Evolutionary conservation across 805 yeast species (phyloP).

Genomic region (Metschnikowia arizonensis): DNA sequence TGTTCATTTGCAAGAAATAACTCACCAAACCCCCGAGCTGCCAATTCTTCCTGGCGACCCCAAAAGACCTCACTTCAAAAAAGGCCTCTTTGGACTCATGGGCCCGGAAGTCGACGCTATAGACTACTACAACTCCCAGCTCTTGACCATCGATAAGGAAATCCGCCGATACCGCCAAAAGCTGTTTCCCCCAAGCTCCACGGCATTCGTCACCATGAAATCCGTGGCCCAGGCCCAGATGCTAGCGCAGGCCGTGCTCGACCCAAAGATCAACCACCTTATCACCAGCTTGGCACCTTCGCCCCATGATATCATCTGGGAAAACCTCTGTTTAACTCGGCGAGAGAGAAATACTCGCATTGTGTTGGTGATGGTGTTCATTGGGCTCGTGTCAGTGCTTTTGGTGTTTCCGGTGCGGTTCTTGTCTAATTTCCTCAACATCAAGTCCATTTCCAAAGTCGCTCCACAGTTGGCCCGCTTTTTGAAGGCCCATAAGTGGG

Average conservation of each 20-base stretch:
- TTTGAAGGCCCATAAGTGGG: constrained; percentile 62
- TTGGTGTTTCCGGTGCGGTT: constrained; percentile 81
- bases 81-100: constrained; percentile 57
- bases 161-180: constrained; percentile 60
- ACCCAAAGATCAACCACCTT: constrained; percentile 79
- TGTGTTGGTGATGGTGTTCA: constrained; percentile 59
- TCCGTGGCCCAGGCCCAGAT: constrained; percentile 93
- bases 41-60: constrained; percentile 27
- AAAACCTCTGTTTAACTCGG: constrained; percentile 76
- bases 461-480: constrained; percentile 80
- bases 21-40: constrained; percentile 10
- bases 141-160: constrained; percentile 66
- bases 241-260: constrained; percentile 93
- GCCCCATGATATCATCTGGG: constrained; percentile 94
- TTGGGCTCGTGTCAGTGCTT: constrained; percentile 64
- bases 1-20: constrained; percentile 19
- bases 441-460: constrained; percentile 69
- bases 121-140: constrained; percentile 63
- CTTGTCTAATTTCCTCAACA: constrained; percentile 75
- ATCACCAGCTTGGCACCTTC: constrained; percentile 90
- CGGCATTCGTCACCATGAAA: constrained; percentile 93
- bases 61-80: constrained; percentile 57
- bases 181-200: constrained; percentile 78
- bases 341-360: constrained; percentile 63
- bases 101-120: constrained; percentile 81